Conservation (phyloP, 2,329 filamentous ascomycete genomes). For the Seiridium cupressi region DNA sequence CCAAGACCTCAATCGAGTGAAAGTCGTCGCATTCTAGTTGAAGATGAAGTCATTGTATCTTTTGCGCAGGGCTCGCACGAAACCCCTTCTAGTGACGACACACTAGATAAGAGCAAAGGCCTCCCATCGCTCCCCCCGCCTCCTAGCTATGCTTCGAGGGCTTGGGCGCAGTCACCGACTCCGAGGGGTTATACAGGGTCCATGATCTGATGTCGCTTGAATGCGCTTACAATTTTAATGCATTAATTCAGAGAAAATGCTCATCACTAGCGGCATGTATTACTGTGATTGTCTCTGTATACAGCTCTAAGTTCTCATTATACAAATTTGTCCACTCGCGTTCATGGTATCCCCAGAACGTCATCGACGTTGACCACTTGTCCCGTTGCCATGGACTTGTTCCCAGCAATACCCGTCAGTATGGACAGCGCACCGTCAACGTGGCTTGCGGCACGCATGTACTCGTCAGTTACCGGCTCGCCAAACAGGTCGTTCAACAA, state of each 20-base stretch:
- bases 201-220: too few species aligned
- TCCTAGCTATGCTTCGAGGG: background rate
- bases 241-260: too few species aligned
- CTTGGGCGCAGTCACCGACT: background rate
- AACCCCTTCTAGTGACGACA: background rate
- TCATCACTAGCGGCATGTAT: too few species aligned
- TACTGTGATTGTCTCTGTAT: too few species aligned
- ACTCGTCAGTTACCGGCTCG: conserved; percentile 47
- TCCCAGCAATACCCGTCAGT: conserved; percentile 58
- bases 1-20: background rate
- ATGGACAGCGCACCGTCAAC: conserved; percentile 59
- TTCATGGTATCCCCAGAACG: conserved; percentile 34
- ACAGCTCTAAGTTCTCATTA: too few species aligned
- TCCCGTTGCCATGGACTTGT: conserved; percentile 55
- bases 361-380: conserved; percentile 57
- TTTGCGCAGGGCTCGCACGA: background rate
- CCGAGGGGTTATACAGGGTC: too few species aligned
- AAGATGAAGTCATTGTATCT: background rate
- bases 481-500: conserved; percentile 58
- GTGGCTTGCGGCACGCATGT: conserved; percentile 55
- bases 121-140: background rate
- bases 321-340: too few species aligned
- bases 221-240: too few species aligned
- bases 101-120: background rate
- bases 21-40: background rate